Percentiles rank a stretch among this genome's conserved stretches.
Conservation (phyloP, 441 rosid species). For the Iberis amara region DNA sequence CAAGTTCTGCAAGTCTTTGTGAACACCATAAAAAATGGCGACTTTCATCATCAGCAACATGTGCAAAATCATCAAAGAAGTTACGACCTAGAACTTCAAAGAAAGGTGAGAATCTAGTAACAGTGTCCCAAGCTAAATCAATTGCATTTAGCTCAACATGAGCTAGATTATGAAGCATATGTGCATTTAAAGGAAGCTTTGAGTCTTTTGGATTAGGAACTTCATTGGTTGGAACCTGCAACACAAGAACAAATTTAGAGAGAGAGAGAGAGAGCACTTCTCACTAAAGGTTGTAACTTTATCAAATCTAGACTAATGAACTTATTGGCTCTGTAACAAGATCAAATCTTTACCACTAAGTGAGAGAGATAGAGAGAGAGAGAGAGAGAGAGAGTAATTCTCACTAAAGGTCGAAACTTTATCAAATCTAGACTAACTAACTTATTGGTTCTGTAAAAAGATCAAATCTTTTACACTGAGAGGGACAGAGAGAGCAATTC, state of each 20-base stretch:
- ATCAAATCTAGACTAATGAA: too few species aligned
- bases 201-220: constrained; percentile 68
- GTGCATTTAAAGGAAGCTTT: constrained; percentile 75
- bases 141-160: constrained; percentile 93
- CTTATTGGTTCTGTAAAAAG: background rate
- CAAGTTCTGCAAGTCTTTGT: constrained; percentile 81
- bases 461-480: background rate
- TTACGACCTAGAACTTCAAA: constrained; percentile 47
- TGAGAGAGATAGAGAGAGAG: too few species aligned
- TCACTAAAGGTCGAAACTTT: too few species aligned
- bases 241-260: too few species aligned
- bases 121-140: constrained; percentile 97
- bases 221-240: constrained; percentile 69
- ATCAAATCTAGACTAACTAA: background rate
- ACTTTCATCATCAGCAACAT: constrained; percentile 94
- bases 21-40: constrained; percentile 95
- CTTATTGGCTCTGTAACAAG: too few species aligned
- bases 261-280: too few species aligned
- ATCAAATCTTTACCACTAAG: too few species aligned
- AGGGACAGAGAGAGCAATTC: background rate
- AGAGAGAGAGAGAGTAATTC: too few species aligned
- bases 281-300: too few species aligned
- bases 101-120: constrained; percentile 79
- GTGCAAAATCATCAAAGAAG: constrained; percentile 86
- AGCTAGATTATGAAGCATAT: constrained; percentile 81